Evolutionary conservation across 2,329 filamentous ascomycete genomes (phyloP).

Genomic region (Xylariaceae sp.): DNA sequence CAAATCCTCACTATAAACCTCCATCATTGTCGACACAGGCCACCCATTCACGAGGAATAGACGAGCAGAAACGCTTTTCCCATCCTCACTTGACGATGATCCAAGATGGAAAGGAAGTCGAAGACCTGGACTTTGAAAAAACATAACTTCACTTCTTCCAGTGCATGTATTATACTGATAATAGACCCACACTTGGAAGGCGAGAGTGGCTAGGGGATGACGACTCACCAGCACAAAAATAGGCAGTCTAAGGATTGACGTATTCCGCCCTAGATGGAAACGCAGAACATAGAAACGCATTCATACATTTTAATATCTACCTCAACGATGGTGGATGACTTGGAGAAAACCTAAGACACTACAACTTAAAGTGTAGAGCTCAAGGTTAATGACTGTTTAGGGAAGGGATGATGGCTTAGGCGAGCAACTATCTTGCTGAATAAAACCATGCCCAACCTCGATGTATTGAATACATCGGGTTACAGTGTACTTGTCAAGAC

Average conservation of each 20-base stretch:
- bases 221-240: constrained; percentile 4
- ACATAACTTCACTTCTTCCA: constrained; percentile 27
- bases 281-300: constrained; percentile 16
- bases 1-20: too few relatives aligned
- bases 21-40: constrained; percentile 8
- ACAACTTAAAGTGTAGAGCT: not conserved
- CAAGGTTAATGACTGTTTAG: constrained; percentile 10
- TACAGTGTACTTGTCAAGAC: not conserved
- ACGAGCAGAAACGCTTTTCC: not conserved
- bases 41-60: constrained; percentile 3
- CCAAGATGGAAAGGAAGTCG: not conserved
- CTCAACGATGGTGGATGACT: constrained; percentile 6
- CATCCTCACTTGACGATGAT: not conserved
- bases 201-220: constrained; percentile 15
- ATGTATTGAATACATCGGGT: not conserved
- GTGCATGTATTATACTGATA: constrained; percentile 37
- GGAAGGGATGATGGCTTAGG: constrained; percentile 2
- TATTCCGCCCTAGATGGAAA: constrained; percentile 15
- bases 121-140: constrained; percentile 19
- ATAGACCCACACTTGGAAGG: constrained; percentile 21
- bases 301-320: constrained; percentile 26
- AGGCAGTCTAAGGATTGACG: constrained; percentile 5
- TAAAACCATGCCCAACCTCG: constrained; percentile 1
- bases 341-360: not conserved
- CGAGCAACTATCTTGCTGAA: constrained; percentile 8